Evolutionary conservation across 441 rosid genomes (phyloP), one percentile per base, ranked within the genome.

Genomic region (Omphalea diandra): DNA sequence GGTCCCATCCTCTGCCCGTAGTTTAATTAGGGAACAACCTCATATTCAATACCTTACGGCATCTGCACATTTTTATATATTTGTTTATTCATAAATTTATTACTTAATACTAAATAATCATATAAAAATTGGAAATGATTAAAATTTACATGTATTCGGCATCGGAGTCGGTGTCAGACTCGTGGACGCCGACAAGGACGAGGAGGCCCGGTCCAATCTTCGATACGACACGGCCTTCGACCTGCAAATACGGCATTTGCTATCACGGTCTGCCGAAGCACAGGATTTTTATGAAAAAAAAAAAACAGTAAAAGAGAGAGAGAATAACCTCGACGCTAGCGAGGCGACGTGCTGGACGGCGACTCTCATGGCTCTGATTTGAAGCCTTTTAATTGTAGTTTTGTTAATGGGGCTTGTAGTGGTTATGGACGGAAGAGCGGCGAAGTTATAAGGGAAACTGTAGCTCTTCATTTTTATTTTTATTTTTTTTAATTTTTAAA

Each of bases 161-260:
- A 27, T 91, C 97, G 61, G 89, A 58, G 15, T 87, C 89, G 29
- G 96, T 68, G 71, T 94, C 97, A 65, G 86, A 83, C 57, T 90
- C 97, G 77, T 94, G 98, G 65, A 91, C 65, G 26, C 97, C 97
- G 5, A 88, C 85, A 67, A 87, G 82, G 38, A 91, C 97, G 52
- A 91, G 88, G 32, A 94, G 94, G 65, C 98, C 97, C 4, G 94
- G 91, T 0, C 97, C 97, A 22, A 94, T 91, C 77, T 88, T 89
- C 66, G 97, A 94, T 8, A 90, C 94, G 7, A 80, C 63, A 68
- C 67, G 71, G 22, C 91, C 97, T 15, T 94, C 97, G n/a, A 90
- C 97, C 96, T 90, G 82, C 36, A 62, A 65, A 27, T 31, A 22
- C 4, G n/a, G 52, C 49, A 29, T 43, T n/a, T 18, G 5, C 5